Percentiles rank a stretch among this genome's conserved stretches.
Evolutionary conservation across 2,329 filamentous ascomycete genomes (phyloP).

Genomic region (Fusarium sacchari): DNA sequence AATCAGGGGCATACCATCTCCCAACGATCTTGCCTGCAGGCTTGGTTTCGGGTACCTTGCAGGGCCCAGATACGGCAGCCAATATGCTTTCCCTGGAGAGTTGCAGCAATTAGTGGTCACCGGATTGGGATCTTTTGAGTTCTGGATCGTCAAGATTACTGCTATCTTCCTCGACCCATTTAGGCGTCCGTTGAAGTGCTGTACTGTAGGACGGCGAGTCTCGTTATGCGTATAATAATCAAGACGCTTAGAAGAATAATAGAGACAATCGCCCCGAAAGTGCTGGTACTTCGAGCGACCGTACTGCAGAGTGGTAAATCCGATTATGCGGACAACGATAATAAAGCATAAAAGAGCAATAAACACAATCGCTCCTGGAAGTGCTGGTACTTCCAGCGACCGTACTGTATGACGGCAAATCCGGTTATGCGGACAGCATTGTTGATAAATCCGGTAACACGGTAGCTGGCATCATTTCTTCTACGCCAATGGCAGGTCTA

Average conservation of each 20-base stretch:
- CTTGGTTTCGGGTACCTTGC: not conserved
- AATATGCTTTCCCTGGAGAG: not conserved
- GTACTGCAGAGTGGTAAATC: no score
- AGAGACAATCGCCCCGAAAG: no score
- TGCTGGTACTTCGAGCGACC: no score
- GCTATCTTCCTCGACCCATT: not conserved
- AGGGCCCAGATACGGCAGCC: not conserved
- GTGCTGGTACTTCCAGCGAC: not conserved
- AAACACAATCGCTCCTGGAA: no score
- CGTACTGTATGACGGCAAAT: not conserved
- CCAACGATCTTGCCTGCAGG: not conserved
- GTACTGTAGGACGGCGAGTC: not conserved
- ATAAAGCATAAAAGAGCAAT: no score
- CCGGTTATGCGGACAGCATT: not conserved
- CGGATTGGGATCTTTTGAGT: not conserved
- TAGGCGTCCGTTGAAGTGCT: not conserved
- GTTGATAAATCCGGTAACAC: not conserved
- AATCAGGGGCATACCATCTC: not conserved
- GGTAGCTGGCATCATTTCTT: not conserved
- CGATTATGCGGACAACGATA: no score
- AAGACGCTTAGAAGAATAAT: no score
- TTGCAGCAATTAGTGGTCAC: not conserved
- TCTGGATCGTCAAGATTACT: constrained; percentile 10
- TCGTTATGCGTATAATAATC: no score
- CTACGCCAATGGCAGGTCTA: not conserved